A percentile compares a stretch with the other conserved stretches of the same genome.
Evolutionary conservation across 108 stramenopile genomes (phyloP).

Genomic region (Nitzschia sp.): DNA sequence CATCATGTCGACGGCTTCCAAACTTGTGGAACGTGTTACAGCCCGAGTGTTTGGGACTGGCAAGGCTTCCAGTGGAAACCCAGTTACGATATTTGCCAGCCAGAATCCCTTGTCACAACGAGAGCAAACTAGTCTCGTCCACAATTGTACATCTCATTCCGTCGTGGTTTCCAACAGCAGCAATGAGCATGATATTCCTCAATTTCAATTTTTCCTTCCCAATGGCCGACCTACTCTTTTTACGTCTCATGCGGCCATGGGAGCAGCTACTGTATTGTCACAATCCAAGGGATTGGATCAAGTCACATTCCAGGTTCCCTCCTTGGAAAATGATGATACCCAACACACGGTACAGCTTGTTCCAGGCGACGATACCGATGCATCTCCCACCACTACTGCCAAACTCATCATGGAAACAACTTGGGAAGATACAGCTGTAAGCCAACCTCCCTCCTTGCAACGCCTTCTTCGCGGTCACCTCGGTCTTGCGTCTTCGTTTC

Average conservation of each 20-base stretch:
- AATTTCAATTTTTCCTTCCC: slow-evolving; percentile 68
- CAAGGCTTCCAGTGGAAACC: slow-evolving; percentile 45
- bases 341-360: background rate
- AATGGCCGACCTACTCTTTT: slow-evolving; percentile 70
- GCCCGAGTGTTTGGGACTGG: slow-evolving; percentile 49
- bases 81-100: slow-evolving; percentile 63
- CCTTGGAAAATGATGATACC: background rate
- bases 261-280: slow-evolving; percentile 31
- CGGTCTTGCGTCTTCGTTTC: background rate
- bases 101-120: slow-evolving; percentile 22
- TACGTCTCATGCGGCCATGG: slow-evolving; percentile 79
- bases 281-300: background rate
- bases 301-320: background rate
- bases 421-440: slow-evolving; percentile 23
- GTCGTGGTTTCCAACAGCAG: slow-evolving; percentile 28
- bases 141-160: slow-evolving; percentile 12
- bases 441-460: slow-evolving; percentile 12
- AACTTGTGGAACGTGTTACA: slow-evolving; percentile 33
- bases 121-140: slow-evolving; percentile 43
- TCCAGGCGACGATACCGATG: slow-evolving; percentile 1
- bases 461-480: slow-evolving; percentile 24
- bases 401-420: slow-evolving; percentile 6
- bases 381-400: background rate
- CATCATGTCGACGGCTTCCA: background rate
- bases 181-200: slow-evolving; percentile 7